Base-by-base conservation (phyloP, 2,329 filamentous ascomycete genomes). In the Akanthomyces lecanii region DNA sequence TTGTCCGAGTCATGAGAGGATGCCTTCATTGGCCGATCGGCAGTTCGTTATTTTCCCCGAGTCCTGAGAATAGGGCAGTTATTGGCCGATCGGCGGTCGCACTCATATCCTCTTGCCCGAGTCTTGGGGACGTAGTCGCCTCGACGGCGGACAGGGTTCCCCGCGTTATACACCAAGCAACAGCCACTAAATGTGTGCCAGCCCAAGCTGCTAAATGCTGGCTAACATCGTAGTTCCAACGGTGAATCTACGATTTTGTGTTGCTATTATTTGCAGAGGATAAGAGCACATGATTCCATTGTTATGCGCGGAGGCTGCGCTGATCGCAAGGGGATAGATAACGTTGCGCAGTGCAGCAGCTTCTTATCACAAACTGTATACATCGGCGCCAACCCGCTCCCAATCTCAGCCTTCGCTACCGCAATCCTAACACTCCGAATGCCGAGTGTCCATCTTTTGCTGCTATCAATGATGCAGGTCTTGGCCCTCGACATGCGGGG, bases 401-500 rank as follows among this genome's bases (percentile, higher is more conserved):
- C 44, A 23, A 44, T 52, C 18, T 28, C 28, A 59, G 48, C 44
- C 12, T 23, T 52, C 23, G 47, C 33, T 42, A 18, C 23, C 38
- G 8, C 40, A 16, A 36, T 23, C 30, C 28, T n/a, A 53, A 30
- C 50, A 36, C 25, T 59, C 58, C 50, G 58, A 61, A 61, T 38
- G n/a, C 50, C 58, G 50, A 61, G 58, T 53, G 58, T 23, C 40
- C 47, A 61, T 45, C 28, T 25, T 12, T 25, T 53, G 33, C 25
- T n/a, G 16, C 11, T 61, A 23, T 52, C 58, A 18, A 53, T 38
- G 28, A 61, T 61, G 58, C 40, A 61, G 57, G 38, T 45, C 23
- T 51, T 7, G 36, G 21, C 33, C 11, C 42, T 16, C 25, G 36
- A 36, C 28, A 61, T 53, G 58, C 58, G 58, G 58, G 58, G 58